Conservation (phyloP, 768 basidiomycete species). For the Amanita jacksonii region DNA sequence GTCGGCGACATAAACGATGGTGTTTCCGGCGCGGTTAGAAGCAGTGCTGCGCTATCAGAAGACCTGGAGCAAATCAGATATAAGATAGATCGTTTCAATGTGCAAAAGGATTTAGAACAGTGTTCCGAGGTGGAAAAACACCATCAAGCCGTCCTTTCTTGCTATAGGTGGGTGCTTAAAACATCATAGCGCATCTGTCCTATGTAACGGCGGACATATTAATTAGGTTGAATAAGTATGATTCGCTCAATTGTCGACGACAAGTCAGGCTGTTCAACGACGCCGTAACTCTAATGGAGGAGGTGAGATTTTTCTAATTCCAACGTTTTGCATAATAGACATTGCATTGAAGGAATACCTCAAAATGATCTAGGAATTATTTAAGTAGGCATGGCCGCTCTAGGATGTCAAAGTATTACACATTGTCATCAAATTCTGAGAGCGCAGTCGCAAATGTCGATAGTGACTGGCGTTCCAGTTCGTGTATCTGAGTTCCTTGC, state of each 20-base stretch:
- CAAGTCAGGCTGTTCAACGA: slow-evolving; percentile 64
- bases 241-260: slow-evolving; percentile 65
- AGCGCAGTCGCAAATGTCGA: slow-evolving; percentile 7
- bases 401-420: neutral
- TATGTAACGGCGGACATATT: slow-evolving; percentile 10
- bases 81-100: slow-evolving; percentile 65
- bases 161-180: slow-evolving; percentile 55
- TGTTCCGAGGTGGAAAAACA: slow-evolving; percentile 47
- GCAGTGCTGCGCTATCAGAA: slow-evolving; percentile 53
- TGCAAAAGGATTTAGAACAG: slow-evolving; percentile 41
- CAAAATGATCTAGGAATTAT: slow-evolving; percentile 38
- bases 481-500: neutral
- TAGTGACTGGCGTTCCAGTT: slow-evolving; percentile 1
- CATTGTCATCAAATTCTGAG: slow-evolving; percentile 3
- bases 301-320: slow-evolving; percentile 35
- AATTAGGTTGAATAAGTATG: slow-evolving; percentile 37
- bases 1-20: slow-evolving; percentile 26
- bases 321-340: too few relatives aligned
- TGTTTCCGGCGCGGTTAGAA: slow-evolving; percentile 36
- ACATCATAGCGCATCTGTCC: slow-evolving; percentile 5
- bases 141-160: slow-evolving; percentile 55
- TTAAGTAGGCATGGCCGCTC: neutral
- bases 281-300: slow-evolving; percentile 58
- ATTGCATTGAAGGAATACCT: slow-evolving; percentile 44
- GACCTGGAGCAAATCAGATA: slow-evolving; percentile 68